phyloP scores from a whole-genome alignment of 495 filamentous ascomycete genomes.

The Annulohypoxylon moriforme region DNA sequence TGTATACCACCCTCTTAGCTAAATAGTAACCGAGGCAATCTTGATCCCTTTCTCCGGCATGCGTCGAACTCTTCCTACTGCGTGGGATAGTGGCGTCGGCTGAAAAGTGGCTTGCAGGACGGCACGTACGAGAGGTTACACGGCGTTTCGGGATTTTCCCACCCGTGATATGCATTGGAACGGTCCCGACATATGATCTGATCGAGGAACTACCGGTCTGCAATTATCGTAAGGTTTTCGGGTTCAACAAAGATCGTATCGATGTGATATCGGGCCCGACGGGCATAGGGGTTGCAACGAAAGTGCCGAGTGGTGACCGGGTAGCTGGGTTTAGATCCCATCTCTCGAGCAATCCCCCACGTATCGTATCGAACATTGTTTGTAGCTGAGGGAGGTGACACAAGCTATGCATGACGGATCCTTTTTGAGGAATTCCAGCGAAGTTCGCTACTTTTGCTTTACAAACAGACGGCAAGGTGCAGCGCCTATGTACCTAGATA shows the following conservation, averaged over 20 bases:
- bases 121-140: conserved; percentile 13
- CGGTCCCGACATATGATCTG: neutral
- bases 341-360: neutral
- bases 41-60: neutral
- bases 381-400: neutral
- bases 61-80: neutral
- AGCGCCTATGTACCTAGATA: neutral
- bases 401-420: neutral
- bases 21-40: neutral
- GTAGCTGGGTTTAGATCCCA: neutral
- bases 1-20: neutral
- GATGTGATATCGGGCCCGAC: neutral
- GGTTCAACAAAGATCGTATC: neutral
- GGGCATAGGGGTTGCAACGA: neutral
- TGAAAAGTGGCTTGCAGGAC: conserved; percentile 17
- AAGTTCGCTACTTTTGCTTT: neutral
- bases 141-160: conserved; percentile 10
- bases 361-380: neutral
- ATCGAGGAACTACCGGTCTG: neutral
- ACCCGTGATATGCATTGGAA: conserved; percentile 8
- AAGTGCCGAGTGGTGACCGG: neutral
- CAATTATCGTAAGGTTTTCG: neutral
- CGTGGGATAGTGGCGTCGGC: neutral
- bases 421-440: neutral
- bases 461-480: neutral